phyloP scores from a whole-genome alignment of 805 yeast genomes.

The Candida loeiensis region DNA sequence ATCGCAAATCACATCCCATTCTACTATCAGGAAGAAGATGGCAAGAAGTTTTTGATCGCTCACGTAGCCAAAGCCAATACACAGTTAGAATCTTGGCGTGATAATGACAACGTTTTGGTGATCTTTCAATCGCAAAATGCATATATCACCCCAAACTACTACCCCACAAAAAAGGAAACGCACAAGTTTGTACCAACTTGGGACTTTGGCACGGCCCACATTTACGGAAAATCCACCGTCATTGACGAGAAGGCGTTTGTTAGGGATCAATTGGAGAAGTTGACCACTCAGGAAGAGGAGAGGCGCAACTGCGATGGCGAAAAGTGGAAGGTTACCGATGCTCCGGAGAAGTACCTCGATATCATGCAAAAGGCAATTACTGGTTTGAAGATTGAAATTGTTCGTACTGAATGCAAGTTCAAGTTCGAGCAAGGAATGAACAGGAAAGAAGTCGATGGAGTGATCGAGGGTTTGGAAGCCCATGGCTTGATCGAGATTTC shows the following conservation, averaged over 20 bases:
- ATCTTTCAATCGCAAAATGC: slow-evolving; percentile 51
- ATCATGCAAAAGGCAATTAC: slow-evolving; percentile 47
- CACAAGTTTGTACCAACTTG: slow-evolving; percentile 70
- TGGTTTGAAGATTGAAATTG: slow-evolving; percentile 53
- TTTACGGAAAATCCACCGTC: slow-evolving; percentile 48
- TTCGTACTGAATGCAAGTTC: slow-evolving; percentile 47
- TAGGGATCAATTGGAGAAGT: slow-evolving; percentile 37
- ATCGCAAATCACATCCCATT: slow-evolving; percentile 60
- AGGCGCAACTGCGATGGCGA: slow-evolving; percentile 22
- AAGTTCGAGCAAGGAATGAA: slow-evolving; percentile 54
- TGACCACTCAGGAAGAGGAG: slow-evolving; percentile 48
- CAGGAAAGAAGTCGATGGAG: slow-evolving; percentile 48
- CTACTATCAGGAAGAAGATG: slow-evolving; percentile 34
- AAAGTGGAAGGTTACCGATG: slow-evolving; percentile 56
- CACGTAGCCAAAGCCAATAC: slow-evolving; percentile 54
- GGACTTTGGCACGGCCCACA: slow-evolving; percentile 59
- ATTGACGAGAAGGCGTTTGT: slow-evolving; percentile 46
- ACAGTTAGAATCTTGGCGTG: slow-evolving; percentile 42
- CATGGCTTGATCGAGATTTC: slow-evolving; percentile 33
- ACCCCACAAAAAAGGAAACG: slow-evolving; percentile 51
- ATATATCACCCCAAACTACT: slow-evolving; percentile 59
- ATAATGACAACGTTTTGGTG: slow-evolving; percentile 41
- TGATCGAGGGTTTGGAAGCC: slow-evolving; percentile 42
- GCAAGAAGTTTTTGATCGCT: slow-evolving; percentile 43
- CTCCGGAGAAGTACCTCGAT: slow-evolving; percentile 46